Evolutionary conservation across 2,329 filamentous ascomycete genomes (phyloP).

Genomic region (Grosmannia huntii): DNA sequence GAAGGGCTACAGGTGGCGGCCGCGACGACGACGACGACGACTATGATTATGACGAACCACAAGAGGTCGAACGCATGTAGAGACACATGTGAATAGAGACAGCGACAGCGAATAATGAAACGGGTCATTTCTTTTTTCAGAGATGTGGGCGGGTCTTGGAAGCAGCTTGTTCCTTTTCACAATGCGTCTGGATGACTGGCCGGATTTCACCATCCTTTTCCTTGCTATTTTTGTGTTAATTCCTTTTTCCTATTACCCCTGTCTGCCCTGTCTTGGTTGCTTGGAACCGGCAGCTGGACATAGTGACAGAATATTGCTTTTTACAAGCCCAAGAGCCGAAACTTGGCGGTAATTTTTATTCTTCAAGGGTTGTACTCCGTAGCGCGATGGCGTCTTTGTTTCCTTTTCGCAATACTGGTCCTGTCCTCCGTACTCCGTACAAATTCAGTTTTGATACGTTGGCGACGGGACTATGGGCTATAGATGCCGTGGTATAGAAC

Average conservation of each 20-base stretch:
- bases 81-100: constrained; percentile 6
- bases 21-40: background rate
- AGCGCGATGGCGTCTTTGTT: background rate
- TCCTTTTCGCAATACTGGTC: background rate
- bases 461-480: background rate
- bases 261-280: background rate
- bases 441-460: background rate
- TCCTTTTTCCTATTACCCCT: background rate
- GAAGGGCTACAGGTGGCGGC: background rate
- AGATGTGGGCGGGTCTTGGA: too few relatives aligned
- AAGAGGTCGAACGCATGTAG: constrained; percentile 10
- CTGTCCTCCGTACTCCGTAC: too few relatives aligned
- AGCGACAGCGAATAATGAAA: background rate
- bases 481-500: background rate
- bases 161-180: background rate
- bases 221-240: background rate
- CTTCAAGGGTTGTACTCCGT: background rate
- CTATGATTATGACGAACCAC: constrained; percentile 6
- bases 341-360: background rate
- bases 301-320: background rate
- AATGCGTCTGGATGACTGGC: background rate
- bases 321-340: background rate
- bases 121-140: too few relatives aligned
- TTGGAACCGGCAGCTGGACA: background rate
- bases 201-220: background rate